Base-by-base conservation (phyloP, 345 rosid genomes). In the Pugionium dolabratum region DNA sequence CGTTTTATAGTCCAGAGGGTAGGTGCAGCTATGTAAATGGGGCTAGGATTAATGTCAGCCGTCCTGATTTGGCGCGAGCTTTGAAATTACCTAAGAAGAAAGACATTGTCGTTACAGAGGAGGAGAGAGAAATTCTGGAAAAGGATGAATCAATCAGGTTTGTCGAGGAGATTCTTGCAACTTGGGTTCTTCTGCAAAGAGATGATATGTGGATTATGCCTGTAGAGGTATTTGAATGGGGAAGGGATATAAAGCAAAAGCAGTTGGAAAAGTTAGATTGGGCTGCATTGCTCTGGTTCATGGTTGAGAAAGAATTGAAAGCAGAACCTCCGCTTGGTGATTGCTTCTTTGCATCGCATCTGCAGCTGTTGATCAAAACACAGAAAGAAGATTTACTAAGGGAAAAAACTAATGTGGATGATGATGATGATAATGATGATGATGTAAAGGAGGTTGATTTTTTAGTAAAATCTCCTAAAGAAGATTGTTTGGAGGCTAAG, bases 191-290 rank as follows among this genome's bases (percentile, higher is more conserved):
- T 42, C 47, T 88, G 71, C 93, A 86, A 3, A 62, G 40, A 33
- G 99, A 81, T 29, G 99, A 94, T 82, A 80, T 78, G 35, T 90
- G 95, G 91, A 75, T 85, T 62, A 80, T 81, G 91, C 89, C 97
- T 0, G 73, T 18, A 1, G 95, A 88, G 57, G 72, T 86, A 1
- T 8, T 74, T 72, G 85, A 80, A 28, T 75, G 75, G 81, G 70
- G 4, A 4, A 78, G 48, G 9, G 6, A 56, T 63, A 81, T 94
- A 18, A 81, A 76, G 75, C 82, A 83, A 40, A 87, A 92, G 64
- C 76, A 74, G 18, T 75, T 90, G 59, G 96, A 94, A 39, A 88
- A 81, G 74, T 53, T 90, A 25, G 97, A 86, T 70, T 94, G 91
- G 92, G 75, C 89, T 7, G 75, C 78, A 6, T 57, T 88, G 84